phyloP scores from a whole-genome alignment of 169 alveolate genomes.

The Cryptosporidium ryanae region DNA sequence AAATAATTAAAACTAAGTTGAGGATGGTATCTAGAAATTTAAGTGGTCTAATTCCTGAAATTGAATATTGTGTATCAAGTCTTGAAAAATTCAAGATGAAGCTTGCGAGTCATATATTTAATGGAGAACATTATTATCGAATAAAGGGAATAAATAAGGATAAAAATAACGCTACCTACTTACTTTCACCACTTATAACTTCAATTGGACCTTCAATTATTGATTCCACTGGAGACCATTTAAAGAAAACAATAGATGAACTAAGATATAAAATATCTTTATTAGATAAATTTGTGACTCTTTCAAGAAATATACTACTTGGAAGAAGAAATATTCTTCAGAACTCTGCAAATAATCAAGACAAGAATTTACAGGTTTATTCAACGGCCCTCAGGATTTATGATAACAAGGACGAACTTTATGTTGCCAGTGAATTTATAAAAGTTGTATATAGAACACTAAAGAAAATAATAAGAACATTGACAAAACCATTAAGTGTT shows the following conservation, averaged over 20 bases:
- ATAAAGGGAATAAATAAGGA: slow-evolving; percentile 18
- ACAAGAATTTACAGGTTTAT: slow-evolving; percentile 1
- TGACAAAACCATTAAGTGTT: background rate
- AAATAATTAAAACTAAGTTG: slow-evolving; percentile 27
- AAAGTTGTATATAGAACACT: slow-evolving; percentile 16
- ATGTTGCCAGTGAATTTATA: slow-evolving; percentile 5
- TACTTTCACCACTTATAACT: slow-evolving; percentile 15
- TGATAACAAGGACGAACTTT: slow-evolving; percentile 46
- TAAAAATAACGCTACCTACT: slow-evolving; percentile 2
- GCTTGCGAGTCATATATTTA: slow-evolving; percentile 28
- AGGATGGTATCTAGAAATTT: background rate
- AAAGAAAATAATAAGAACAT: slow-evolving; percentile 1
- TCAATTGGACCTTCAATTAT: slow-evolving; percentile 44
- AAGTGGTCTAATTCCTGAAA: background rate
- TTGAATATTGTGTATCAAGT: slow-evolving; percentile 13
- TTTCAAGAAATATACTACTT: slow-evolving; percentile 40
- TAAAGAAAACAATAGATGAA: slow-evolving; percentile 6
- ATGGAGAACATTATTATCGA: slow-evolving; percentile 16
- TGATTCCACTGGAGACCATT: slow-evolving; percentile 15
- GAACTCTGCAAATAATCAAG: background rate
- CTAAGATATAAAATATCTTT: slow-evolving; percentile 39
- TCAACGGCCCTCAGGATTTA: slow-evolving; percentile 54
- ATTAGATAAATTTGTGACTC: slow-evolving; percentile 23
- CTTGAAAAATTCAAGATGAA: slow-evolving; percentile 51
- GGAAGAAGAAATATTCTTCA: slow-evolving; percentile 26